Evolutionary conservation across 345 rosid genomes (phyloP), one percentile per base, ranked within the genome.

Genomic region (Populus simonii): DNA sequence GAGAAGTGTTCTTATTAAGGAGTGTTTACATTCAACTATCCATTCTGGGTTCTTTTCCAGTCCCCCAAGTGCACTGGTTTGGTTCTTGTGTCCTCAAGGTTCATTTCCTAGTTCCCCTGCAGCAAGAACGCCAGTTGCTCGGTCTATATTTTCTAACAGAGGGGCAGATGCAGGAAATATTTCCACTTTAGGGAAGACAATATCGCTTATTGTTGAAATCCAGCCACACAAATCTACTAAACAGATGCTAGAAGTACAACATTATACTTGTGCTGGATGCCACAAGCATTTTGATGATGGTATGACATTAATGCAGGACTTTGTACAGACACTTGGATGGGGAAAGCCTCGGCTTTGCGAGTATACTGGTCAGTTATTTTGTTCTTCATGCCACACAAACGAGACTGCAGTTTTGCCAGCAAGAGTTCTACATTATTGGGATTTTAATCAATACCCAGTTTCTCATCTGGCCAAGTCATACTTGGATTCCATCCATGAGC

Each of bases 201-300:
- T 96, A 84, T 88, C 93, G 6, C 88, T 96, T 65, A 84, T 92
- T 79, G 93, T 96, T 82, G 94, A 92, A 89, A 82, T 82, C 79
- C 89, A 78, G 66, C 87, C 94, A n/a, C 80, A 82, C 78, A 93
- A 89, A 88, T 84, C 97, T 76, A 75, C 80, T 66, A 92, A 91
- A 75, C 95, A 93, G 82, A 78, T 91, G 85, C 79, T 96, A 73
- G 99, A 96, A 89, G 84, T 87, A 1, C 99, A 96, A 75, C 92
- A 91, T 87, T 89, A 96, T 83, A 87, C 86, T 73, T 96, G 99
- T 75, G 94, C 97, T 69, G 98, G 97, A 77, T 96, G 99, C 86
- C 93, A 88, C 86, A 90, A 71, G 83, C 92, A 90, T 85, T 93
- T 96, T 84, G 92, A 91, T 85, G 93, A 85, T 79, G 91, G 92